A percentile compares a stretch with the other conserved stretches of the same genome.
Evolutionary conservation across 257 asterid genomes (phyloP).

Genomic region (Paulownia fortunei): DNA sequence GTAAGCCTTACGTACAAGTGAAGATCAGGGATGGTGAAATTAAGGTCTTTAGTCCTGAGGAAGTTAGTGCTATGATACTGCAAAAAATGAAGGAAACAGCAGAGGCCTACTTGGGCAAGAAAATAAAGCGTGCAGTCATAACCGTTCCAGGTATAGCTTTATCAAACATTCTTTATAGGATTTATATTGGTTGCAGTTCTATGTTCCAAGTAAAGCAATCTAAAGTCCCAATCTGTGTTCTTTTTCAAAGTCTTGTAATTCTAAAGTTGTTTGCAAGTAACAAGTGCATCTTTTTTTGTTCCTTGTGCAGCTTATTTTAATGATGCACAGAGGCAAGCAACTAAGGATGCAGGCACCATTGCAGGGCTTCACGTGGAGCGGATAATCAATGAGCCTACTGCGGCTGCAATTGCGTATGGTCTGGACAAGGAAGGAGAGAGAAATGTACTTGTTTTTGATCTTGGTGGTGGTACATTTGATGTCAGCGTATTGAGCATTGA

Average conservation of each 20-base stretch:
- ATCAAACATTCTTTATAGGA: too few relatives aligned
- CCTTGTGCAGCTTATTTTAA: constrained; percentile 55
- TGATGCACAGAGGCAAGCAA: constrained; percentile 54
- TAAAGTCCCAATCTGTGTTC: too few relatives aligned
- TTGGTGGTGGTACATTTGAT: constrained; percentile 71
- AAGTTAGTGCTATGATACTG: constrained; percentile 59
- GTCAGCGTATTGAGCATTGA: constrained; percentile 59
- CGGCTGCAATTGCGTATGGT: constrained; percentile 68
- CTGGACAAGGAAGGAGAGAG: constrained; percentile 59
- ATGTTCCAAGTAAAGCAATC: too few relatives aligned
- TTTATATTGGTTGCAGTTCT: too few relatives aligned
- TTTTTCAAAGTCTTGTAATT: too few relatives aligned
- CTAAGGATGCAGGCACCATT: constrained; percentile 51
- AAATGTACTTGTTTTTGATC: constrained; percentile 63
- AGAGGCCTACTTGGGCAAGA: constrained; percentile 57
- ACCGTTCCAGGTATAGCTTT: constrained; percentile 56
- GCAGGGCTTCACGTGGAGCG: constrained; percentile 57
- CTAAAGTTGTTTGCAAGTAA: too few relatives aligned
- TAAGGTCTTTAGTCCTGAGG: constrained; percentile 64
- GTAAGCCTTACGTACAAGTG: constrained; percentile 57
- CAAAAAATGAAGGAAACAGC: constrained; percentile 61
- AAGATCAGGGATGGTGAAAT: constrained; percentile 51
- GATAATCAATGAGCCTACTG: constrained; percentile 65
- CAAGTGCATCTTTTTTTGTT: not conserved
- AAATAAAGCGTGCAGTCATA: constrained; percentile 48